Evolutionary conservation across 306 rosid genomes (phyloP), one percentile per base, ranked within the genome.

Genomic region (Ceratonia siliqua): DNA sequence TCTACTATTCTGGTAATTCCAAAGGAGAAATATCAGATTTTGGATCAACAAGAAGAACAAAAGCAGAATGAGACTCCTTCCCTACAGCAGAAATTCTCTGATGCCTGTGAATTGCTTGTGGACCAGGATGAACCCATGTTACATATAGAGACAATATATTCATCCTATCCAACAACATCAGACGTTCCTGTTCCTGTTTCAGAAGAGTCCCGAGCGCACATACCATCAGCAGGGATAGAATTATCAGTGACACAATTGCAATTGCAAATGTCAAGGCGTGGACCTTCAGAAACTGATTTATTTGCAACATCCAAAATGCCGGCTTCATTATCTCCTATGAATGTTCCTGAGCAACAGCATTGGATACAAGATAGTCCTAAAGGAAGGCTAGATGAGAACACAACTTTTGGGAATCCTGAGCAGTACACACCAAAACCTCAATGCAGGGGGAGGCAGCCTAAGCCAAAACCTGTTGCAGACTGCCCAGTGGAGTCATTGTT

Each of bases 131-230:
- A 52, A 20, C 25, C 66, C 11, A 33, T 22, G 2, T 15, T 22
- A 28, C 66, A 74, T 6, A 9, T 42, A 45, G 55, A 74, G 61
- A 52, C 54, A 59, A 17, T 6, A 50, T 49, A 52, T 80, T 49
- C 68, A 24, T 52, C 68, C 49, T 68, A 15, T 10, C 38, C 28
- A 27, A 30, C 46, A 22, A 30, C 25, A 14, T 5, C 14, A 33
- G 17, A 58, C 48, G 11, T 3, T 57, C 50, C 41, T 57, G 78
- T 46, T 54, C 74, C 74, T 39, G 2, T 11, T 66, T 73, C 64
- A 50, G 41, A 62, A 8, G 70, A 49, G 28, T 41, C 48, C 13
- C 42, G 20, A 27, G 24, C 63, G 45, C 32, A 27, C 35, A 33
- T 33, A 71, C 57, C 45, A 35, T 63, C 81, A 24, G 65, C 53